phyloP scores from a whole-genome alignment of 164 flowering plant species.

The Tetrastigma voinierianum region DNA sequence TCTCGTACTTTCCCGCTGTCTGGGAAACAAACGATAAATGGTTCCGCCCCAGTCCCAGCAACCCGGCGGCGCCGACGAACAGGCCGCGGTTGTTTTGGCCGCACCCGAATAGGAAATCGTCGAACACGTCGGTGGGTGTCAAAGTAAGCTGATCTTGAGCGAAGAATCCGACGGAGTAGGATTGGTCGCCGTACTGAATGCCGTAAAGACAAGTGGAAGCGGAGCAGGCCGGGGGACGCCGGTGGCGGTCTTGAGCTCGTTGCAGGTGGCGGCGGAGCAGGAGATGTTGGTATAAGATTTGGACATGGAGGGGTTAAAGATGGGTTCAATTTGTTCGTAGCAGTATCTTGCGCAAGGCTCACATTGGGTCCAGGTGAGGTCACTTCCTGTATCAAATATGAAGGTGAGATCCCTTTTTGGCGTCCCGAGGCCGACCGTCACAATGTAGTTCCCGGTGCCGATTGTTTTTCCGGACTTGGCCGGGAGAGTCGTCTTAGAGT shows the following conservation, averaged over 20 bases:
- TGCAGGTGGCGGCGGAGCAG: slow-evolving; percentile 30
- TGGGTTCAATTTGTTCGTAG: slow-evolving; percentile 42
- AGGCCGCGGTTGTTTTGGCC: slow-evolving; percentile 57
- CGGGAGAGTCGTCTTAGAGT: slow-evolving; percentile 32
- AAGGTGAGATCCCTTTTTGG: slow-evolving; percentile 45
- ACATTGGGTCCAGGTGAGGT: slow-evolving; percentile 72
- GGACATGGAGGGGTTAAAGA: slow-evolving; percentile 38
- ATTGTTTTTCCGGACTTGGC: slow-evolving; percentile 36
- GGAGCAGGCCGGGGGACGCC: slow-evolving; percentile 30
- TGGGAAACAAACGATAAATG: slow-evolving; percentile 38
- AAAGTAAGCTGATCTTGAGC: slow-evolving; percentile 37
- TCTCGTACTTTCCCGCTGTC: slow-evolving; percentile 30
- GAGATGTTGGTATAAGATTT: slow-evolving; percentile 33
- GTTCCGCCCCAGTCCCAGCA: slow-evolving; percentile 53
- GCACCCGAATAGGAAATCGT: slow-evolving; percentile 46
- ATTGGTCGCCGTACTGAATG: slow-evolving; percentile 49
- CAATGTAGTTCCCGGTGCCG: slow-evolving; percentile 57
- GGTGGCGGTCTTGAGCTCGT: slow-evolving; percentile 30
- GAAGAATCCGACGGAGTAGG: slow-evolving; percentile 44
- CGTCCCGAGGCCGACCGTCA: slow-evolving; percentile 61
- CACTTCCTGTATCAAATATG: slow-evolving; percentile 67
- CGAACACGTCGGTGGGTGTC: slow-evolving; percentile 22
- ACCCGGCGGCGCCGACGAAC: slow-evolving; percentile 47
- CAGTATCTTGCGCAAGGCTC: slow-evolving; percentile 46
- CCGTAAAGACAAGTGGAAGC: slow-evolving; percentile 40